phyloP scores from a whole-genome alignment of 164 flowering plant species.

The Chloranthus sessilifolius region DNA sequence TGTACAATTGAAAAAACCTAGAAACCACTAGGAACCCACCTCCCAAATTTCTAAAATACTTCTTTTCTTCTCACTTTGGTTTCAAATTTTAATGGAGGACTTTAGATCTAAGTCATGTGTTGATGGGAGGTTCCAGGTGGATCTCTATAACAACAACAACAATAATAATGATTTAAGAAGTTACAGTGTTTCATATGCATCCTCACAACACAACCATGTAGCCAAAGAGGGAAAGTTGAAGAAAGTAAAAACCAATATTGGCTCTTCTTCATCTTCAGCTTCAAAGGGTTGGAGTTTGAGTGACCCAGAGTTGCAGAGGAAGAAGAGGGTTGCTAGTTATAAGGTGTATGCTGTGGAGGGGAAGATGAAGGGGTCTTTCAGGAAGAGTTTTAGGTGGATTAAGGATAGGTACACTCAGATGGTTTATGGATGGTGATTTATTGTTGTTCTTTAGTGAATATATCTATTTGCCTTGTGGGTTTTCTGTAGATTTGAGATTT shows the following conservation, averaged over 20 bases:
- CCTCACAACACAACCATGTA: constrained; percentile 13
- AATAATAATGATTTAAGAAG: constrained; percentile 51
- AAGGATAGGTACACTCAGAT: constrained; percentile 51
- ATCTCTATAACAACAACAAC: constrained; percentile 24
- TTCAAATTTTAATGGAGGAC: no score
- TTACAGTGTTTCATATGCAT: constrained; percentile 46
- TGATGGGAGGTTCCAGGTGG: constrained; percentile 41
- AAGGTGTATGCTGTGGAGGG: constrained; percentile 38
- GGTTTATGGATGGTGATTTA: constrained; percentile 57
- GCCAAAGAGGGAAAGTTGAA: constrained; percentile 34
- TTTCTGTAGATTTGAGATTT: no score
- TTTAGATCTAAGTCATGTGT: constrained; percentile 54
- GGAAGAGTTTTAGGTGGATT: constrained; percentile 50
- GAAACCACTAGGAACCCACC: no score
- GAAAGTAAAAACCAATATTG: constrained; percentile 19
- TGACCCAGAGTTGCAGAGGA: constrained; percentile 48
- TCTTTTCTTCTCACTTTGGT: no score
- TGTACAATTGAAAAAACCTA: no score
- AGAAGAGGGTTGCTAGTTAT: constrained; percentile 44
- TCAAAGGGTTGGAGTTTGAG: constrained; percentile 27
- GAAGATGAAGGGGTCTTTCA: constrained; percentile 34
- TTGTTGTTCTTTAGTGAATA: no score
- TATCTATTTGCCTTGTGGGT: no score
- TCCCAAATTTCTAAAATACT: no score
- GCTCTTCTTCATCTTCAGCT: constrained; percentile 6